Conservation (phyloP, 2,329 filamentous ascomycete genomes). For the Leptographium flavum region DNA sequence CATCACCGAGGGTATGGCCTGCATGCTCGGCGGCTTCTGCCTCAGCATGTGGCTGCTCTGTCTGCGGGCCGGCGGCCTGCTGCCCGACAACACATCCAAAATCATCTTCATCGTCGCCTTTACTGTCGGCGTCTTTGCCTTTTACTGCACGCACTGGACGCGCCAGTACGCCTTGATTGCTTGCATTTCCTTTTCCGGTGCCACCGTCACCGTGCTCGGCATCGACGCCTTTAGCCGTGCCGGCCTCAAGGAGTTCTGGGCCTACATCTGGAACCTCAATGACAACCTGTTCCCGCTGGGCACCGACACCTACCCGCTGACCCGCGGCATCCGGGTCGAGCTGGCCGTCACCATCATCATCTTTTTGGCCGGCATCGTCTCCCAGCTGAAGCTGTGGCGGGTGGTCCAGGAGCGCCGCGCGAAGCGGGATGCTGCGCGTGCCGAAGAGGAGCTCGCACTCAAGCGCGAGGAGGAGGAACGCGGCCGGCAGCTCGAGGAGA, state of each 20-base stretch:
- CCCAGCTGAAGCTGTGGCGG: conserved; percentile 77
- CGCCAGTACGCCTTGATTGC: conserved; percentile 64
- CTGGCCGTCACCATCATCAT: conserved; percentile 65
- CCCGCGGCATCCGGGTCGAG: conserved; percentile 74
- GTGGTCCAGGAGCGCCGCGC: conserved; percentile 52
- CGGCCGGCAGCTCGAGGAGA: conserved; percentile 50
- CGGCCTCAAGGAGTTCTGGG: conserved; percentile 94
- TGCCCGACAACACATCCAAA: conserved; percentile 47
- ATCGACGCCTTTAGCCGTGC: conserved; percentile 83
- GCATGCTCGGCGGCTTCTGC: conserved; percentile 74
- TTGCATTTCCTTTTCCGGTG: conserved; percentile 66
- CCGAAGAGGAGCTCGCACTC: conserved; percentile 36
- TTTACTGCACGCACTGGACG: conserved; percentile 68
- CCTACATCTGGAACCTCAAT: conserved; percentile 80
- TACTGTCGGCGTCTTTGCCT: conserved; percentile 50
- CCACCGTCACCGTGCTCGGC: conserved; percentile 65
- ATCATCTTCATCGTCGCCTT: conserved; percentile 65
- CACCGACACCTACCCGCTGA: conserved; percentile 69
- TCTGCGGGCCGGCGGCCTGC: conserved; percentile 60
- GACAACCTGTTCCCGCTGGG: conserved; percentile 63
- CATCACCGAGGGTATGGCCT: conserved; percentile 67
- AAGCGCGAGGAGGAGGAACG: conserved; percentile 55
- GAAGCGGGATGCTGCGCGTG: conserved; percentile 33
- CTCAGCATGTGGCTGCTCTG: conserved; percentile 83
- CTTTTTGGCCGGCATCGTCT: conserved; percentile 61